phyloP scores from a whole-genome alignment of 805 yeast species.

The Yamadazyma endophytica region DNA sequence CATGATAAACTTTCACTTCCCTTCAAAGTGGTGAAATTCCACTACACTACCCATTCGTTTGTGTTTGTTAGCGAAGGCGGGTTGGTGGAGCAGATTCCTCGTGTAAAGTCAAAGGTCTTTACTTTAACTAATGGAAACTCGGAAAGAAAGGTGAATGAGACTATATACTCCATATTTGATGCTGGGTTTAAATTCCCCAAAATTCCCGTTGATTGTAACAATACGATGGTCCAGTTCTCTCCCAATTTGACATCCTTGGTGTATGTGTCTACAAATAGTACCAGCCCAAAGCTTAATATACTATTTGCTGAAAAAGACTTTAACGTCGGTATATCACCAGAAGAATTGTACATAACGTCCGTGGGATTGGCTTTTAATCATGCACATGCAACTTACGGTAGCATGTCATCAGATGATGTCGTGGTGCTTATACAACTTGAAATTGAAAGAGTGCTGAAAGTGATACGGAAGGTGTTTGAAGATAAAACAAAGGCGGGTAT shows the following conservation, averaged over 20 bases:
- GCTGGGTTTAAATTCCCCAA: slow-evolving; percentile 51
- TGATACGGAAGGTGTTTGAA: slow-evolving; percentile 9
- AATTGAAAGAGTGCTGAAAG: slow-evolving; percentile 20
- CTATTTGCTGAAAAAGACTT: slow-evolving; percentile 16
- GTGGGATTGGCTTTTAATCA: slow-evolving; percentile 64
- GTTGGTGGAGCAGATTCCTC: slow-evolving; percentile 35
- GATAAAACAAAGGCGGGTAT: slow-evolving; percentile 8
- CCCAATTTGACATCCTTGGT: slow-evolving; percentile 47
- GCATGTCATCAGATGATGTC: slow-evolving; percentile 66
- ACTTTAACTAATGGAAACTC: slow-evolving; percentile 6
- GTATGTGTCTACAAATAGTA: slow-evolving; percentile 16
- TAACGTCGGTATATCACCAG: slow-evolving; percentile 16
- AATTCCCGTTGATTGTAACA: slow-evolving; percentile 3
- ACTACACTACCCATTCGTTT: too few relatives aligned
- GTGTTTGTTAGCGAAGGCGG: slow-evolving; percentile 39
- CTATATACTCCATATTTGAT: slow-evolving; percentile 41
- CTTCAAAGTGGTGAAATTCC: slow-evolving; percentile 24
- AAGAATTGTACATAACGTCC: slow-evolving; percentile 40
- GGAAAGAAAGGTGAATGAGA: slow-evolving; percentile 11
- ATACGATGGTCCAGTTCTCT: slow-evolving; percentile 41
- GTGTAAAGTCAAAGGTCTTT: too few relatives aligned
- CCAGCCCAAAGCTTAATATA: slow-evolving; percentile 13
- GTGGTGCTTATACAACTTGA: slow-evolving; percentile 52
- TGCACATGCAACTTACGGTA: slow-evolving; percentile 67
- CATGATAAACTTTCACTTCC: slow-evolving; percentile 23